Evolutionary conservation across 768 basidiomycete genomes (phyloP), one percentile per base, ranked within the genome.

Genomic region (Suillus cothurnatus): DNA sequence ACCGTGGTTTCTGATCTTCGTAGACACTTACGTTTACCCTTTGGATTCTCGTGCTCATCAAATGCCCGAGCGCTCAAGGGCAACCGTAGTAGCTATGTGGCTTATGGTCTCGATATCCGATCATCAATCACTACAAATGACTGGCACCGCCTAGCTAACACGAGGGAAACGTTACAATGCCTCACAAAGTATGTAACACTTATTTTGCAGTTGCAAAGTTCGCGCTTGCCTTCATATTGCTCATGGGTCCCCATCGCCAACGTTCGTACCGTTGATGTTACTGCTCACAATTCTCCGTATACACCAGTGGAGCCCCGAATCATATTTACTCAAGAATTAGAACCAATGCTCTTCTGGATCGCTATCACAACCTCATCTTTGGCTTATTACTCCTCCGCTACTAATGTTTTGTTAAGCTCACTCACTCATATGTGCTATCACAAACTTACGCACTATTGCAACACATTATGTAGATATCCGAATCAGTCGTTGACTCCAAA

Each of bases 391-490:
- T 70, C 86, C 31, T 70, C 86, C 6, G 83, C 85, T 5, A 63
- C 80, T 23, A 70, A 82, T 59, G 89, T 91, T 0, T 78, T 91
- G 9, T 89, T 88, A 1, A 85, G 82, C 4, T 68, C 83, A 15
- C n/a, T 68, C 77, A 5, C 70, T 72, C 19, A 70, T 86, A 43
- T 85, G 85, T 0, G 68, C 74, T 0, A 11, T 79, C 1, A 82
- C 85, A 0, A 86, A 88, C 32, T 47, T 72, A 14, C 60, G 87
- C 41, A 79, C 81, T 26, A 66, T 89, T 34, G 36, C 69, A 11
- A 66, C 77, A 12, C 66, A 86, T 8, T 80, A 80, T 66, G 63
- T 38, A 23, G 78, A 83, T 53, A 78, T 79, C n/a, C 76, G 74
- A 31, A 23, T 81, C 49, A 76, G 74, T 59, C 77, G 39, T 26